Conservation (phyloP, 345 rosid genomes). For the Populus davidiana region DNA sequence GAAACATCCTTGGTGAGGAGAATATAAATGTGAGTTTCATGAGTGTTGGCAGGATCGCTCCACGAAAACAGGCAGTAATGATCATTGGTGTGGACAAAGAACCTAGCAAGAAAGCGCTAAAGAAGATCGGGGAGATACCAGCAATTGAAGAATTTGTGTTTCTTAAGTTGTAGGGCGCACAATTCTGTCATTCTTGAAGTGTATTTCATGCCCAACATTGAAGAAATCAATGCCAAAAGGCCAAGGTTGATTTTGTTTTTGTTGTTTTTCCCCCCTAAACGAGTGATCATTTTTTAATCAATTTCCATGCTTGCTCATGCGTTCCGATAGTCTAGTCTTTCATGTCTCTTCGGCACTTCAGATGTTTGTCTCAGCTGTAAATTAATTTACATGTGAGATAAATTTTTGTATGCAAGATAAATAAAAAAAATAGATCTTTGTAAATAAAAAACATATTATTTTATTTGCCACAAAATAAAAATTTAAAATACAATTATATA, state of each 20-base stretch:
- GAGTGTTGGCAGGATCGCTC: slow-evolving; percentile 26
- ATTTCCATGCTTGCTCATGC: not conserved
- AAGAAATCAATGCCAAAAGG: not conserved
- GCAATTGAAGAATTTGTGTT: slow-evolving; percentile 25
- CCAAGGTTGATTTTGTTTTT: not conserved
- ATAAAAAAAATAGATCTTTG: too few species aligned
- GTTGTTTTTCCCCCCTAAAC: not conserved
- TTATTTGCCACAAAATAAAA: too few species aligned
- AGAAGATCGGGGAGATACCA: slow-evolving; percentile 13
- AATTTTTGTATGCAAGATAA: too few species aligned
- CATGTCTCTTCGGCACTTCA: not conserved
- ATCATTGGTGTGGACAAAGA: slow-evolving; percentile 28
- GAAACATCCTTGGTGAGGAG: slow-evolving; percentile 24
- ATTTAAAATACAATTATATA: too few species aligned
- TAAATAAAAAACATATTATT: too few species aligned
- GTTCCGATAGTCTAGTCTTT: not conserved
- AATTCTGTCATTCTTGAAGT: not conserved
- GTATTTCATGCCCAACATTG: not conserved
- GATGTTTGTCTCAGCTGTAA: not conserved
- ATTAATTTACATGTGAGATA: too few species aligned
- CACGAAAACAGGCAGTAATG: slow-evolving; percentile 24
- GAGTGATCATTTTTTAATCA: not conserved
- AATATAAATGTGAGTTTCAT: slow-evolving; percentile 30
- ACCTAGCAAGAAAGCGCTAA: slow-evolving; percentile 17
- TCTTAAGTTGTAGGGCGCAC: slow-evolving; percentile 14